These are phyloP conservation scores for Lineolata rhizophorae DNA, from an alignment of 495 filamentous ascomycete species.

Conservation along the genomic window DNA sequence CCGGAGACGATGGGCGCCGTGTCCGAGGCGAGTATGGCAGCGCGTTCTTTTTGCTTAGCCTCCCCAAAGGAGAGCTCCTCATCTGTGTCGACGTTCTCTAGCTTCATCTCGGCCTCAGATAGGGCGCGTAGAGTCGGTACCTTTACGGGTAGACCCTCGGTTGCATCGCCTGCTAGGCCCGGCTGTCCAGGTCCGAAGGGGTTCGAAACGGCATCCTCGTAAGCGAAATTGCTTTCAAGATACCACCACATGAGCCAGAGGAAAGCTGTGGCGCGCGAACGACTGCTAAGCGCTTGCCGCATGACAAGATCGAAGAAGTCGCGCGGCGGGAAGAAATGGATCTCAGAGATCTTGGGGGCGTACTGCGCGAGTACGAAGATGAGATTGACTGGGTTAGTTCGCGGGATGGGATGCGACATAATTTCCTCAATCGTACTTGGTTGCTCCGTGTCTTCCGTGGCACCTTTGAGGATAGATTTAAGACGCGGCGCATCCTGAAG, in stretches of 20 bases:
- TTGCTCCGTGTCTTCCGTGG: conserved; percentile 79
- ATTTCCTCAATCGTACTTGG: conserved; percentile 72
- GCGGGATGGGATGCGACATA: conserved; percentile 39
- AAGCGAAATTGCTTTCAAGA: conserved; percentile 82
- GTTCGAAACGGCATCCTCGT: conserved; percentile 63
- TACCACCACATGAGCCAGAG: conserved; percentile 99
- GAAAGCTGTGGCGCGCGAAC: conserved; percentile 70
- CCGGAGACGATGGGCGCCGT: conserved; percentile 15
- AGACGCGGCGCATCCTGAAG: conserved; percentile 88
- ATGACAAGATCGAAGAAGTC: conserved; percentile 97
- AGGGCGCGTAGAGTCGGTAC: conserved; percentile 62
- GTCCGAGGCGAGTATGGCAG: conserved; percentile 18
- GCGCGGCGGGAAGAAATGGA: conserved; percentile 63
- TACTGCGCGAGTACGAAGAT: conserved; percentile 88
- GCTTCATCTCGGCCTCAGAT: conserved; percentile 49
- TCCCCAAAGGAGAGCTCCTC: conserved; percentile 76
- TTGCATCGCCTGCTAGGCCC: conserved; percentile 26
- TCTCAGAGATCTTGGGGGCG: conserved; percentile 75
- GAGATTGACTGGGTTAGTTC: conserved; percentile 91
- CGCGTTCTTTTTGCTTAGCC: conserved; percentile 62
- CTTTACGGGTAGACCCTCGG: conserved; percentile 46
- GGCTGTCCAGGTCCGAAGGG: conserved; percentile 63
- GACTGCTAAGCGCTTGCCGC: conserved; percentile 61
- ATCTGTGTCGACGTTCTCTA: conserved; percentile 76
- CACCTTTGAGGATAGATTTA: conserved; percentile 94